These are phyloP conservation scores for Silene conica DNA, from an alignment of 148 eudicot genomes.

Conservation along the genomic window DNA sequence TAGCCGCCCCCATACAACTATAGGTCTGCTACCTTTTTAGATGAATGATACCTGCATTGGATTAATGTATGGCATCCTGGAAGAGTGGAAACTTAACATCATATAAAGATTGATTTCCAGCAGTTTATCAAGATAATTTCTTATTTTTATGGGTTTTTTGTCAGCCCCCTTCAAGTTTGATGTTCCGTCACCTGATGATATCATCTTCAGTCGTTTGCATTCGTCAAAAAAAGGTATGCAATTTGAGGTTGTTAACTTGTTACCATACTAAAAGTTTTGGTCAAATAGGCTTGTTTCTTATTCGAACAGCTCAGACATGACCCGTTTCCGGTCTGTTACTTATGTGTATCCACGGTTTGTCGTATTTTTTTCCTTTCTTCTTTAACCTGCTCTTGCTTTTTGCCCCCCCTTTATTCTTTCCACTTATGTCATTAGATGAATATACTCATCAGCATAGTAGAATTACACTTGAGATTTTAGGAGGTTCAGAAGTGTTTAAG, in stretches of 20 bases:
- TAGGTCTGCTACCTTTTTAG: constrained; percentile 54
- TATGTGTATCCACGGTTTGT: constrained; percentile 1
- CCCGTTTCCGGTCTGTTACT: neutral
- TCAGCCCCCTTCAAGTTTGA: constrained; percentile 90
- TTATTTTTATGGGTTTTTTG: constrained; percentile 22
- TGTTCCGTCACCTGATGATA: constrained; percentile 80
- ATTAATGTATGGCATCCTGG: neutral
- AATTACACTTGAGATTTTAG: neutral
- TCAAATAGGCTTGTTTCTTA: neutral
- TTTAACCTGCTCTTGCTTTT: neutral
- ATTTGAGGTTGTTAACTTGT: neutral
- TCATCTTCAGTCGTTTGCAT: constrained; percentile 50
- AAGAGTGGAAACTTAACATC: neutral
- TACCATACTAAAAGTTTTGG: constrained; percentile 1
- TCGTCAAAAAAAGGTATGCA: constrained; percentile 55
- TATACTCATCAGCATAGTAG: neutral
- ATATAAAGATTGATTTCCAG: neutral
- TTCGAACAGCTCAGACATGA: neutral
- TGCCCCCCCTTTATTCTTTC: neutral
- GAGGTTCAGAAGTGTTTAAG: neutral
- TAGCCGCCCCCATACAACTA: constrained; percentile 40
- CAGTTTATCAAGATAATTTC: constrained; percentile 20
- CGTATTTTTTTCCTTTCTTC: neutral
- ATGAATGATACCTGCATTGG: constrained; percentile 12
- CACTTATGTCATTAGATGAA: neutral